A percentile compares a stretch with the other conserved stretches of the same genome.
Evolutionary conservation across 2,329 filamentous ascomycete species (phyloP).

Genomic region (Elsinoe batatas): DNA sequence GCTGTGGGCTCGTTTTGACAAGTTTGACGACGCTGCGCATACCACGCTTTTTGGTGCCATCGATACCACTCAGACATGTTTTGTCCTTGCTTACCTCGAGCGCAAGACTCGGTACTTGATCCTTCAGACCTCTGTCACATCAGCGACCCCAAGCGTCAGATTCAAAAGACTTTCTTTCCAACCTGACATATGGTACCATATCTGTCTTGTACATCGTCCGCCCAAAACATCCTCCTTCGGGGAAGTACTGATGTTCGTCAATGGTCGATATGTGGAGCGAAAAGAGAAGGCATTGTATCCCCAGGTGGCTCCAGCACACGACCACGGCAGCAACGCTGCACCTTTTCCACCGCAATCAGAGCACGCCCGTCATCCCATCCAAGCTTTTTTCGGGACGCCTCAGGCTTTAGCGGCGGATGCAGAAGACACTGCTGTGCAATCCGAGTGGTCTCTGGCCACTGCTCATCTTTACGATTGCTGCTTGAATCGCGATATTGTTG

Average conservation of each 20-base stretch:
- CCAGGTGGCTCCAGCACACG: constrained; percentile 56
- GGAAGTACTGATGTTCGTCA: constrained; percentile 78
- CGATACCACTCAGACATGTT: constrained; percentile 84
- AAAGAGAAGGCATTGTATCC: constrained; percentile 87
- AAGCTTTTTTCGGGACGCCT: constrained; percentile 89
- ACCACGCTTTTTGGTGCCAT: constrained; percentile 95
- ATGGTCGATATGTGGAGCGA: constrained; percentile 80
- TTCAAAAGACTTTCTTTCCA: constrained; percentile 78
- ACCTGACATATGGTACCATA: constrained; percentile 79
- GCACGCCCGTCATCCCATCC: constrained; percentile 47
- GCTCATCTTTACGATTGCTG: constrained; percentile 82
- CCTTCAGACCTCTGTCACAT: constrained; percentile 85
- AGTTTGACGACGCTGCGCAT: constrained; percentile 73
- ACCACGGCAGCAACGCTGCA: constrained; percentile 57
- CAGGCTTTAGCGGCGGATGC: constrained; percentile 69
- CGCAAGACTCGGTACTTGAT: constrained; percentile 91
- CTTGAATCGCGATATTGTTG: constrained; percentile 81
- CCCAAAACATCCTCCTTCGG: constrained; percentile 65
- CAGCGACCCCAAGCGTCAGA: constrained; percentile 75
- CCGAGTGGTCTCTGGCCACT: constrained; percentile 81
- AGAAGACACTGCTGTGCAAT: constrained; percentile 62
- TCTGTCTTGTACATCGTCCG: constrained; percentile 75
- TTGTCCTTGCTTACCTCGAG: constrained; percentile 86
- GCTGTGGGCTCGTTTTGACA: constrained; percentile 79
- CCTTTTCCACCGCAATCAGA: constrained; percentile 43